A percentile compares a stretch with the other conserved stretches of the same genome.
Conservation (phyloP, 768 basidiomycete genomes). For the Leccinellum albellum region DNA sequence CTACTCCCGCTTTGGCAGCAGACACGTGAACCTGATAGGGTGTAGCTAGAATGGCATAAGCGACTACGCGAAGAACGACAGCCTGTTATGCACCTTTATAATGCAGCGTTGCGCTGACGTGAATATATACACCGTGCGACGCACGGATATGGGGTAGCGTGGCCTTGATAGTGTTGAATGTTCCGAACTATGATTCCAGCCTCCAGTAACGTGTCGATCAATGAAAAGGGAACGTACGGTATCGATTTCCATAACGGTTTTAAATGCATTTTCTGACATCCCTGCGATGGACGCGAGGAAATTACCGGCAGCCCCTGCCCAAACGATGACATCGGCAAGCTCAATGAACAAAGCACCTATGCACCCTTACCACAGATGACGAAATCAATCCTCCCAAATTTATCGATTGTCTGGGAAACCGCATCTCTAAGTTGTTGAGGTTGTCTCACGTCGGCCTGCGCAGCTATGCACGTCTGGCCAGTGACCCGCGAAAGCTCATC, state of each 20-base stretch:
- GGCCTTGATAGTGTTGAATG: constrained; percentile 92
- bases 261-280: constrained; percentile 45
- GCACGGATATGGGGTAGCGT: constrained; percentile 72
- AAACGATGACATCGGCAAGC: background rate
- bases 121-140: constrained; percentile 78
- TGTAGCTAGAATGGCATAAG: constrained; percentile 42
- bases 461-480: constrained; percentile 65
- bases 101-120: constrained; percentile 87
- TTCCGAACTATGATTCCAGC: constrained; percentile 61
- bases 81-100: constrained; percentile 52
- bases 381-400: constrained; percentile 87
- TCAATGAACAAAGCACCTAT: background rate
- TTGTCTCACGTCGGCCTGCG: constrained; percentile 80
- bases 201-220: background rate
- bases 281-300: constrained; percentile 84
- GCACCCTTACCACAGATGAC: constrained; percentile 78
- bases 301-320: constrained; percentile 88
- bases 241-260: constrained; percentile 91
- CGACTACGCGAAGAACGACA: background rate
- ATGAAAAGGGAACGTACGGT: constrained; percentile 47
- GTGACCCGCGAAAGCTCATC: constrained; percentile 67
- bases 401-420: constrained; percentile 66
- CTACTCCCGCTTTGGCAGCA: constrained; percentile 92
- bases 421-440: constrained; percentile 70
- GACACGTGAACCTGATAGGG: constrained; percentile 92